Evolutionary conservation across 1,139 yeast genomes (phyloP).

Genomic region (Hyphopichia pseudoburtonii): DNA sequence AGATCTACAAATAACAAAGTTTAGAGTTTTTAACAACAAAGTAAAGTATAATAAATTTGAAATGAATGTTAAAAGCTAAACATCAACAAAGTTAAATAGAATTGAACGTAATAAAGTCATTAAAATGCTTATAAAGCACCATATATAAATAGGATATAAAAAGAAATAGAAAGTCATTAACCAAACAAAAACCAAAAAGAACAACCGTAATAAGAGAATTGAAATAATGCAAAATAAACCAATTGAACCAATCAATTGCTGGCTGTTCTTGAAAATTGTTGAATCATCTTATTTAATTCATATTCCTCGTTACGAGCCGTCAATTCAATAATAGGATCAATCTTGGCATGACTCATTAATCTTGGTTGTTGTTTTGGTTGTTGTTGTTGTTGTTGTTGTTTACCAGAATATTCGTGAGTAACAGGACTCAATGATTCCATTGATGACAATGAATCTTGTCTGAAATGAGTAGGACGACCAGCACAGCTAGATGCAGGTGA

Average conservation of each 20-base stretch:
- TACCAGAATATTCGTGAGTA: no score
- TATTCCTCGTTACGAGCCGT: constrained; percentile 44
- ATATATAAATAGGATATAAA: background rate
- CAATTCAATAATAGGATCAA: constrained; percentile 43
- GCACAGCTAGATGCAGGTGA: constrained; percentile 5
- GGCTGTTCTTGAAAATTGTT: constrained; percentile 14
- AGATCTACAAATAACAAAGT: no score
- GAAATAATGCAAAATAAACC: no score
- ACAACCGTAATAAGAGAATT: background rate
- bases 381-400: no score
- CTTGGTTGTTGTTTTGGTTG: background rate
- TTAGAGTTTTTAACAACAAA: no score
- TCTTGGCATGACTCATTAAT: constrained; percentile 8
- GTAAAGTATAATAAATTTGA: no score
- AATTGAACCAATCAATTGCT: background rate
- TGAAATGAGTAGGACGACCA: constrained; percentile 24
- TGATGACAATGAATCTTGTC: constrained; percentile 30
- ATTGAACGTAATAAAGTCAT: no score
- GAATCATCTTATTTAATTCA: constrained; percentile 37
- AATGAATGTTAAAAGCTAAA: no score
- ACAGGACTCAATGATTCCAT: constrained; percentile 3
- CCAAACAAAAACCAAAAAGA: background rate
- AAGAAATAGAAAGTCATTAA: no score
- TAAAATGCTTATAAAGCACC: no score
- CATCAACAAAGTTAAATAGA: no score